Conservation (phyloP, 306 rosid species). For the Glycyrrhiza uralensis region DNA sequence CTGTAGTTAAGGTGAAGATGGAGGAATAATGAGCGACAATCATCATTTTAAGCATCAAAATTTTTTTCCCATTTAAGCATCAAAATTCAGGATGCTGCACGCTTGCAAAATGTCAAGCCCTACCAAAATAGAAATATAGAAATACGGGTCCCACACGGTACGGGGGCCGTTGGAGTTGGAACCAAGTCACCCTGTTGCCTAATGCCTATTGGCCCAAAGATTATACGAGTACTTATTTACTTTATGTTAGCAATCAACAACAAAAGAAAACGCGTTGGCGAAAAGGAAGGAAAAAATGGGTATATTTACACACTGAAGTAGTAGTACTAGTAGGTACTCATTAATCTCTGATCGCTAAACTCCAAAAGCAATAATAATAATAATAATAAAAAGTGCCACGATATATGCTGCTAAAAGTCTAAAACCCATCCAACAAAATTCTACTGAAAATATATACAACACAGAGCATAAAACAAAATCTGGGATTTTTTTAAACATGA, state of each 20-base stretch:
- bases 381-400: background rate
- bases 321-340: background rate
- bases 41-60: background rate
- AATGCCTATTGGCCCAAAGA: background rate
- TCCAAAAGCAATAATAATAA: background rate
- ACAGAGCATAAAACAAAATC: background rate
- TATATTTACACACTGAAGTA: background rate
- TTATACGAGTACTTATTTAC: background rate
- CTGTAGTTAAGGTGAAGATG: background rate
- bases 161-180: background rate
- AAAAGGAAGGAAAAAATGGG: background rate
- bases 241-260: background rate
- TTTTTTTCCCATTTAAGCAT: too few relatives aligned
- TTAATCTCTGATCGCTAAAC: background rate
- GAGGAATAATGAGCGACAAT: background rate
- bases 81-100: background rate
- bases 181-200: background rate
- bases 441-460: background rate
- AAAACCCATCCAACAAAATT: background rate
- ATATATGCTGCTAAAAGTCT: background rate
- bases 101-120: slow-evolving; percentile 5
- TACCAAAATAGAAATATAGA: background rate
- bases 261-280: slow-evolving; percentile 21
- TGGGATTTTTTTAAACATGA: background rate
- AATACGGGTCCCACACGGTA: slow-evolving; percentile 4